phyloP scores from a whole-genome alignment of 2,329 filamentous ascomycete genomes.

The Mycogone perniciosa region DNA sequence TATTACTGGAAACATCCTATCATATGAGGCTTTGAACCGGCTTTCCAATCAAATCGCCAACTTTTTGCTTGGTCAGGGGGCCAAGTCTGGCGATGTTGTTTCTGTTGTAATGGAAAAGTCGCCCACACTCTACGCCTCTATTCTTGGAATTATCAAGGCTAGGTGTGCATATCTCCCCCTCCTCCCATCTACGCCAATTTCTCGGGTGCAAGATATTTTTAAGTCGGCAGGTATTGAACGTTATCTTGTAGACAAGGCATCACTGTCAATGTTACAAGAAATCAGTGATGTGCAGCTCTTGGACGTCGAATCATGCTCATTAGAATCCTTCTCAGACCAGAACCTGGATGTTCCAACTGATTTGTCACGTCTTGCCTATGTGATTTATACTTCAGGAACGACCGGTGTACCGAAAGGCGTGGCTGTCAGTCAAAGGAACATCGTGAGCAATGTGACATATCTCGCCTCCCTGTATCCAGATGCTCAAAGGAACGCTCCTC shows the following conservation, averaged over 20 bases:
- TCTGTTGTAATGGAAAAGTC: conserved; percentile 76
- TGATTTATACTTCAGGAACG: conserved; percentile 78
- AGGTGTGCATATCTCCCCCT: conserved; percentile 78
- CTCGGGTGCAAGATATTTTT: conserved; percentile 57
- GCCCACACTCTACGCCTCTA: conserved; percentile 61
- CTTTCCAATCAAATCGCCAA: conserved; percentile 57
- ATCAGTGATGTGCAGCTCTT: conserved; percentile 21
- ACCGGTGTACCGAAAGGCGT: conserved; percentile 78
- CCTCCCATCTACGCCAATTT: conserved; percentile 60
- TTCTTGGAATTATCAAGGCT: conserved; percentile 67
- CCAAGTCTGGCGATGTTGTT: conserved; percentile 52
- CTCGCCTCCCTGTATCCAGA: conserved; percentile 62
- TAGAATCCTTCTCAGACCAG: conserved; percentile 24
- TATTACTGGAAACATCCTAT: conserved; percentile 38
- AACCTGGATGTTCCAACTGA: conserved; percentile 36
- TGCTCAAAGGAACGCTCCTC: conserved; percentile 33
- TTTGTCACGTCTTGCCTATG: conserved; percentile 58
- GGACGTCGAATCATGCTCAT: conserved; percentile 25
- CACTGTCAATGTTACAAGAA: conserved; percentile 13
- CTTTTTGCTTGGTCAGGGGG: conserved; percentile 42
- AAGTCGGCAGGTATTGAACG: conserved; percentile 46
- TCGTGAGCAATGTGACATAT: conserved; percentile 67
- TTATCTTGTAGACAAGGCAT: conserved; percentile 36
- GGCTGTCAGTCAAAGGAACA: conserved; percentile 66
- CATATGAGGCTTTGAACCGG: conserved; percentile 59